phyloP scores from a whole-genome alignment of 2,329 filamentous ascomycete species.

The Hymenoscyphus infarciens region DNA sequence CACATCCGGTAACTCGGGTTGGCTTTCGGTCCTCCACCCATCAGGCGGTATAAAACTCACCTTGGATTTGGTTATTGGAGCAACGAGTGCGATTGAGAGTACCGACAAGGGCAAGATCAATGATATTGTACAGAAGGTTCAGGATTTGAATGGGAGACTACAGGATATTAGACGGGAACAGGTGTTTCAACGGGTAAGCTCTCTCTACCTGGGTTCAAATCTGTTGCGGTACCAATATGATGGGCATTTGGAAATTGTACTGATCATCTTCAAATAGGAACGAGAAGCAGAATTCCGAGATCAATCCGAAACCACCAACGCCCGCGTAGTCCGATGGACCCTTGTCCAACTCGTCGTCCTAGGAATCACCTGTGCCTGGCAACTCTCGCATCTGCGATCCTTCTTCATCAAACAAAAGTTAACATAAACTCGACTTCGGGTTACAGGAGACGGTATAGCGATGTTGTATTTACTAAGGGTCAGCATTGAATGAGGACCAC shows the following conservation, averaged over 20 bases:
- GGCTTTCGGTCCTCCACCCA: constrained; percentile 62
- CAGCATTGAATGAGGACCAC: background rate
- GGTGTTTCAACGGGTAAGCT: constrained; percentile 81
- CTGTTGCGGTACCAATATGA: constrained; percentile 7
- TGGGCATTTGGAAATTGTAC: background rate
- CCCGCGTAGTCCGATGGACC: constrained; percentile 90
- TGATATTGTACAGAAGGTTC: constrained; percentile 82
- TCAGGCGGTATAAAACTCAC: constrained; percentile 79
- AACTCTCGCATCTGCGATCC: constrained; percentile 87
- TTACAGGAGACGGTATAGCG: background rate
- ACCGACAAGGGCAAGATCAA: constrained; percentile 90
- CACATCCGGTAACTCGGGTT: constrained; percentile 63
- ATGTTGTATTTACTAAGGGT: background rate
- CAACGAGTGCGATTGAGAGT: constrained; percentile 90
- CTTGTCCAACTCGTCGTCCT: constrained; percentile 83
- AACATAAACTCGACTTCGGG: constrained; percentile 54
- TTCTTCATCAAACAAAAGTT: constrained; percentile 99
- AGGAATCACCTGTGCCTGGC: constrained; percentile 89
- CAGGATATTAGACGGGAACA: constrained; percentile 91
- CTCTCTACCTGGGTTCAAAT: background rate
- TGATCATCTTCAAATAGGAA: constrained; percentile 55
- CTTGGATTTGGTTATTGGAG: constrained; percentile 89
- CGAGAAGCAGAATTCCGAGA: constrained; percentile 97
- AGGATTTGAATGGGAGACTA: constrained; percentile 82
- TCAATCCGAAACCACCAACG: constrained; percentile 91